These are phyloP conservation scores for Fraxinus americana DNA, from an alignment of 257 asterid genomes.

Conservation along the genomic window DNA sequence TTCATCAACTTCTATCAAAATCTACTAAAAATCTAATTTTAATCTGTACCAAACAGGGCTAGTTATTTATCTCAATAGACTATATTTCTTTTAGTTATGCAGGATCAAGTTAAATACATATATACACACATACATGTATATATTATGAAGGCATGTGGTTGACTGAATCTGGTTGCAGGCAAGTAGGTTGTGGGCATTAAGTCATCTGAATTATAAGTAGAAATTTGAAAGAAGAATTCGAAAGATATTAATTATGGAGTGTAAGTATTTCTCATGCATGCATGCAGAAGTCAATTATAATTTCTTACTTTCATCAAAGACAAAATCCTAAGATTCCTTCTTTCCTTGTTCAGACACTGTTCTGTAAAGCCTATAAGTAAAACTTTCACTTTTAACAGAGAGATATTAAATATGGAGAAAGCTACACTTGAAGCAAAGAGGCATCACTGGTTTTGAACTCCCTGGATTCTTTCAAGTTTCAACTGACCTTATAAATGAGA, in stretches of 20 bases:
- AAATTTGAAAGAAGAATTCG: not conserved
- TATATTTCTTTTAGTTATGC: no score
- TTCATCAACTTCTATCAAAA: no score
- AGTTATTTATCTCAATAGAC: no score
- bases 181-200: not conserved
- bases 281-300: constrained; percentile 13
- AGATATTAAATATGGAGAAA: constrained; percentile 39
- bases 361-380: constrained; percentile 17
- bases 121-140: not conserved
- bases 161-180: not conserved
- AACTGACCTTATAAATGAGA: constrained; percentile 11
- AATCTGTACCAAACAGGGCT: no score
- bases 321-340: constrained; percentile 26
- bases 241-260: not conserved
- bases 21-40: no score
- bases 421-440: constrained; percentile 25
- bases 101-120: not conserved
- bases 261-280: not conserved
- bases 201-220: not conserved
- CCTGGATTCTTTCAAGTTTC: constrained; percentile 25
- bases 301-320: constrained; percentile 32
- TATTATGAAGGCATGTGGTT: not conserved
- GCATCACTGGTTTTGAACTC: constrained; percentile 22
- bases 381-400: constrained; percentile 29
- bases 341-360: constrained; percentile 29